Base-by-base conservation (phyloP, 768 basidiomycete genomes). In the Coprinopsis marcescibilis region DNA sequence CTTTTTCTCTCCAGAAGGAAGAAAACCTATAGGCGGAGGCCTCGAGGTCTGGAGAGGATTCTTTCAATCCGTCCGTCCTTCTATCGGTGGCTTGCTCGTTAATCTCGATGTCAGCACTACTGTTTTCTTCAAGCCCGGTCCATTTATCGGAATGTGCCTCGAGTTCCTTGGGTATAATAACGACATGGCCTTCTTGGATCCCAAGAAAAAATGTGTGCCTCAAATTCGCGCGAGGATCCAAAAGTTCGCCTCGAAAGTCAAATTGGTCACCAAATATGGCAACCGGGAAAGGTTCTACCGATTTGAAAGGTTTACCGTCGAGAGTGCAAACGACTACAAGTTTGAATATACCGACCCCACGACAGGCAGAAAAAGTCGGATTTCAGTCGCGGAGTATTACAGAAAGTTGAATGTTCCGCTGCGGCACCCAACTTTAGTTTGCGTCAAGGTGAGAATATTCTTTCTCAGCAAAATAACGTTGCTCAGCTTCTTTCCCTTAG, bases 41-140 rank as follows among this genome's bases (percentile, higher is more conserved):
- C 65, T 90, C 1, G 73, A 78, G 10, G 69, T 89, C 1, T 85
- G 85, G 83, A 69, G 86, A 3, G 88, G 88, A 0, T 91, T 86
- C 49, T 89, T 90, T 65, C 89, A 89, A 59, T 85, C 83, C 0
- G 69, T 88, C 11, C 72, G 88, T 4, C 86, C 88, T 1, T 76
- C 78, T 0, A 72, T 80, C 13, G 78, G 77, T 1, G 65, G 63
- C 1, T 72, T 89, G 61, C 64, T 89, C 17, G 67, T 90, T 52
- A 91, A 91, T 47, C 68, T 91, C 53, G 88, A 91, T 55, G 86
- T 87, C 33, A 79, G 81, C 0, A 87, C 88, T 0, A 86, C 81
- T 0, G 75, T 81, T 14, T 86, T 90, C 80, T 89, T 83, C 60
- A 77, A 77, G 53, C 59, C 74, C 0, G 86, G 88, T 0, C 60